A percentile compares a stretch with the other conserved stretches of the same genome.
These are phyloP conservation scores for Salix udensis DNA, from an alignment of 345 rosid genomes.

Conservation along the genomic window DNA sequence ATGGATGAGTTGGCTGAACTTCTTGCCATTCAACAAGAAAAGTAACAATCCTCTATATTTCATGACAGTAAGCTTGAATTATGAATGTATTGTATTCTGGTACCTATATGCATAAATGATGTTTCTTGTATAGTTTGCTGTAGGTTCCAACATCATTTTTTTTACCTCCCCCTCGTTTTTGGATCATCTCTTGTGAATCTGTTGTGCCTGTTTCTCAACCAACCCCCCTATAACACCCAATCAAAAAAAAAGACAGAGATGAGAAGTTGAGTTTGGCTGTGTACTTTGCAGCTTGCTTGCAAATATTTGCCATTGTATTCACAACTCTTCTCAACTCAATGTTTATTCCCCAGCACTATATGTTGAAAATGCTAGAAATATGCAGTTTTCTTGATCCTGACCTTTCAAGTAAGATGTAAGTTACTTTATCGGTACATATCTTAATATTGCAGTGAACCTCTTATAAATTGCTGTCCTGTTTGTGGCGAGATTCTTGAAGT, in stretches of 20 bases:
- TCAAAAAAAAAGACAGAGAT: no score
- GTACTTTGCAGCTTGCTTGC: background rate
- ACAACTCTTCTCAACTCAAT: background rate
- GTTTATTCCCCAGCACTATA: background rate
- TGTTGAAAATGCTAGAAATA: background rate
- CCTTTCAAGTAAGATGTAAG: background rate
- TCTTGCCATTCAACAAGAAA: conserved; percentile 80
- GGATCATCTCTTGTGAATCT: background rate
- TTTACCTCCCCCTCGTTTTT: background rate
- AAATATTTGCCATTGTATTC: background rate
- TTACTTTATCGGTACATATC: background rate
- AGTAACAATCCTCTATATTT: conserved; percentile 43
- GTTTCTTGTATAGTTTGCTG: background rate
- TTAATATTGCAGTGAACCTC: conserved; percentile 56
- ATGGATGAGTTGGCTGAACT: conserved; percentile 91
- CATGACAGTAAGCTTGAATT: conserved; percentile 8
- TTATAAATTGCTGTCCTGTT: conserved; percentile 78
- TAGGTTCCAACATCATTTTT: background rate
- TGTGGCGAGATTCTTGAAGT: conserved; percentile 75
- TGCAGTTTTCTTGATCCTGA: background rate
- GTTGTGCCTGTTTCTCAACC: background rate
- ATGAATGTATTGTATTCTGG: background rate
- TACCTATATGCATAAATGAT: background rate
- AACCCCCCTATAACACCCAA: no score
- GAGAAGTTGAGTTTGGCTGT: background rate